phyloP scores from a whole-genome alignment of 768 basidiomycete genomes.

The Neoboletus magnificus region DNA sequence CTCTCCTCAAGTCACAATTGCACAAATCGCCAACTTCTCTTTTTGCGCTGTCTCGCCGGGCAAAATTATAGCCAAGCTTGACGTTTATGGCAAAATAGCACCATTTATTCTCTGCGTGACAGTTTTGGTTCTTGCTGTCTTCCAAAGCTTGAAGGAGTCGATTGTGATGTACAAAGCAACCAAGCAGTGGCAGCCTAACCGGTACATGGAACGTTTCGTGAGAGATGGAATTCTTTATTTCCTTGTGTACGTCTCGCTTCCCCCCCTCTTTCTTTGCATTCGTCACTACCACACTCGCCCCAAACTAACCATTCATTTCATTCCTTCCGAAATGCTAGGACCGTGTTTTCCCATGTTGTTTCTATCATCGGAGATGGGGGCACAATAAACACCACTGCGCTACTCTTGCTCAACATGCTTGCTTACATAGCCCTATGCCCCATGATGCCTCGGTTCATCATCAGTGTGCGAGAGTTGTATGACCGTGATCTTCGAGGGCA shows the following conservation, averaged over 20 bases:
- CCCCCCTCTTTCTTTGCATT: neutral
- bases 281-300: neutral
- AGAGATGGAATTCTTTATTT: neutral
- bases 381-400: neutral
- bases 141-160: neutral
- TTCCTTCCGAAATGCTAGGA: neutral
- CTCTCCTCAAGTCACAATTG: neutral
- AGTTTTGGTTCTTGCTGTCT: neutral
- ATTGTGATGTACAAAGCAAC: neutral
- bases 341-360: neutral
- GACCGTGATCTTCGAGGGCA: neutral
- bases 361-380: neutral
- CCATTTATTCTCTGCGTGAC: neutral
- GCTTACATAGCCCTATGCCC: neutral
- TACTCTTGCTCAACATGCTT: neutral
- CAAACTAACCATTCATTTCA: neutral
- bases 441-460: neutral
- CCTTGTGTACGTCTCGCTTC: neutral
- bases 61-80: neutral
- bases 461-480: neutral
- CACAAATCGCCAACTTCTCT: neutral
- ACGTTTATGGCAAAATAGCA: neutral
- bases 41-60: neutral
- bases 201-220: neutral
- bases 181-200: neutral